Conservation (phyloP, 805 yeast species). For the Candida oleophila region DNA sequence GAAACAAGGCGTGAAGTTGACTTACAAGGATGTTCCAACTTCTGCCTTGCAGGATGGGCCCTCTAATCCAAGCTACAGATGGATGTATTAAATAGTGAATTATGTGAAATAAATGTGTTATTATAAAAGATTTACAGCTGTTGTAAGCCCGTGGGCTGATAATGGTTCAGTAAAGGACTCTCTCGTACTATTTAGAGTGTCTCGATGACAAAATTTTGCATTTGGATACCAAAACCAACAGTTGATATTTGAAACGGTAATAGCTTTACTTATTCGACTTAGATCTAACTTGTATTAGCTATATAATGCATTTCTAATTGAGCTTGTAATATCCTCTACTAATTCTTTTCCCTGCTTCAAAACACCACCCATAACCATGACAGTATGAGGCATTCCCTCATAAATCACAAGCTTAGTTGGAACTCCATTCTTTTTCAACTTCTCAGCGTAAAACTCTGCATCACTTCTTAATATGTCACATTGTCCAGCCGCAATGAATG, state of each 20-base stretch:
- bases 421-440: conserved; percentile 37
- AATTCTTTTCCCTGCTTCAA: conserved; percentile 32
- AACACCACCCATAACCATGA: conserved; percentile 46
- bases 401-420: conserved; percentile 31
- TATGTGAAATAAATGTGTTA: background rate
- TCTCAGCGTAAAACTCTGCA: conserved; percentile 41
- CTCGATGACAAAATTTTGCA: too few relatives aligned
- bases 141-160: too few relatives aligned
- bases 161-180: too few relatives aligned
- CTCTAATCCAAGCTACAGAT: conserved; percentile 42
- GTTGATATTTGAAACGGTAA: too few relatives aligned
- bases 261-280: too few relatives aligned
- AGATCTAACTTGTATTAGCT: too few relatives aligned
- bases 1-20: conserved; percentile 36
- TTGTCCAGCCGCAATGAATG: conserved; percentile 41
- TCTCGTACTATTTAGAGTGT: too few relatives aligned
- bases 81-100: conserved; percentile 36
- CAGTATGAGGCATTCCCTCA: conserved; percentile 48
- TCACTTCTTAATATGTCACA: conserved; percentile 47
- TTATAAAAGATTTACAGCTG: background rate
- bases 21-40: conserved; percentile 43
- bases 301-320: conserved; percentile 28
- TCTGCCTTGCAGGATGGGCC: conserved; percentile 45
- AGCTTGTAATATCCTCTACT: conserved; percentile 28
- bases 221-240: too few relatives aligned